phyloP scores from a whole-genome alignment of 495 filamentous ascomycete species.

The Aspergillus cristatus region DNA sequence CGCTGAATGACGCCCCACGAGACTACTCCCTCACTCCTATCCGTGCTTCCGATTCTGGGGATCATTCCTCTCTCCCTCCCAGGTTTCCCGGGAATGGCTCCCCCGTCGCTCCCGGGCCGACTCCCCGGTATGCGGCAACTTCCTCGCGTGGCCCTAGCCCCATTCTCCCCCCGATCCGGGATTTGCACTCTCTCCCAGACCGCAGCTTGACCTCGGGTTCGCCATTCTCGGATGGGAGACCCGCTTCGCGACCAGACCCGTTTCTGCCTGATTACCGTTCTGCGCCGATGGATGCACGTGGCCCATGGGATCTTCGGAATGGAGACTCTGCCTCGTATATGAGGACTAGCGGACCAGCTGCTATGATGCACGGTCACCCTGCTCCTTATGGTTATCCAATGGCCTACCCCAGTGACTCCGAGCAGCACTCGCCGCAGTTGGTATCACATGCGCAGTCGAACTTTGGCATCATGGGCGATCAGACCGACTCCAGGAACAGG shows the following conservation, averaged over 20 bases:
- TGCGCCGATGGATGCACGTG: conserved; percentile 6
- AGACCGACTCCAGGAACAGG: conserved; percentile 40
- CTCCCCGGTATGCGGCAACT: conserved; percentile 9
- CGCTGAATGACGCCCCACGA: conserved; percentile 16
- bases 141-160: conserved; percentile 28
- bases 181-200: conserved; percentile 30
- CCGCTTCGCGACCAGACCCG: conserved; percentile 22
- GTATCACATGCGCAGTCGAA: conserved; percentile 29
- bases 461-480: conserved; percentile 37
- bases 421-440: conserved; percentile 22
- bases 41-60: conserved; percentile 7
- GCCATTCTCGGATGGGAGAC: conserved; percentile 22
- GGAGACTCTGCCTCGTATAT: conserved; percentile 15
- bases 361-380: conserved; percentile 21
- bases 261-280: conserved; percentile 21
- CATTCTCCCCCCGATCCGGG: conserved; percentile 34
- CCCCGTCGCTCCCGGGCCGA: conserved; percentile 5
- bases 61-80: conserved; percentile 5
- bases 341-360: conserved; percentile 5
- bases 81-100: conserved; percentile 6
- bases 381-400: conserved; percentile 22
- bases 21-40: conserved; percentile 20
- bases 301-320: conserved; percentile 18
- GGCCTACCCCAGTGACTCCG: conserved; percentile 25
- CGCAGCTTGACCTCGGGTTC: conserved; percentile 13